These are phyloP conservation scores for Hordeum vulgare DNA, from an alignment of 176 grass and related monocot genomes.

Conservation along the genomic window MorexV3_pseudomolecules_assembly NC_058521.1:508272156-508272655, in stretches of 20 bases:
- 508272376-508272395: constrained; percentile 81
- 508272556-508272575: constrained; percentile 84
- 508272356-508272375: constrained; percentile 64
- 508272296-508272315: constrained; percentile 79
- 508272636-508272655: constrained; percentile 88
- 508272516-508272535: constrained; percentile 69
- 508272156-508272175: constrained; percentile 43
- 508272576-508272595: constrained; percentile 77
- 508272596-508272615: constrained; percentile 71
- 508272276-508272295: constrained; percentile 89
- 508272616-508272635: constrained; percentile 81
- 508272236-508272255: constrained; percentile 94
- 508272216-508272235: constrained; percentile 69
- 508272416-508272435: constrained; percentile 54
- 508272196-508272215: constrained; percentile 78
- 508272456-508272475: constrained; percentile 81
- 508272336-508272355: constrained; percentile 87
- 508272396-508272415: constrained; percentile 54
- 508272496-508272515: constrained; percentile 37
- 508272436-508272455: constrained; percentile 88
- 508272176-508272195: constrained; percentile 61
- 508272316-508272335: constrained; percentile 88
- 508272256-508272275: constrained; percentile 77
- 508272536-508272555: constrained; percentile 87
- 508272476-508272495: constrained; percentile 45